A percentile compares a stretch with the other conserved stretches of the same genome.
Conservation (phyloP, 1,284 basidiomycete species). For the Neonothopanus nambi region DNA sequence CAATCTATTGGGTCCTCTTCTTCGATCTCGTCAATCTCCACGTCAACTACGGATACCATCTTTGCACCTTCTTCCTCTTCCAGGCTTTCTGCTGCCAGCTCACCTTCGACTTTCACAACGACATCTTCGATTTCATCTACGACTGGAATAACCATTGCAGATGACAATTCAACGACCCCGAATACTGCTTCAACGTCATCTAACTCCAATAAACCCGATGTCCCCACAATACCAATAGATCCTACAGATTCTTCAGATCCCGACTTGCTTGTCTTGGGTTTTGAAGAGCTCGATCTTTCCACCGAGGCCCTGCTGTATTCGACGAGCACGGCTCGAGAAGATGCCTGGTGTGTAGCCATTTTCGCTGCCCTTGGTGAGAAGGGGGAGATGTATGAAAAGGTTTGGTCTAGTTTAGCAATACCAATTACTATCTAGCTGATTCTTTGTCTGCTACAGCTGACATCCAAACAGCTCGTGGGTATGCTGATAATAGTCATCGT, state of each 20-base stretch:
- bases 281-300: conserved; percentile 77
- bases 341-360: conserved; percentile 64
- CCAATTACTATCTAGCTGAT: not conserved
- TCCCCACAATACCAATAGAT: conserved; percentile 24
- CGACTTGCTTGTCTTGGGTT: conserved; percentile 69
- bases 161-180: not conserved
- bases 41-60: not conserved
- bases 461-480: conserved; percentile 75
- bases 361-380: conserved; percentile 72
- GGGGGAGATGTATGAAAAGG: conserved; percentile 63
- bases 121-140: conserved; percentile 1
- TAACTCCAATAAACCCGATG: not conserved
- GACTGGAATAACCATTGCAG: not conserved
- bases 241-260: conserved; percentile 40
- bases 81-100: not conserved
- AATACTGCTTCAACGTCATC: not conserved
- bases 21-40: conserved; percentile 3
- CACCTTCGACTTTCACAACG: not conserved
- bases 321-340: conserved; percentile 59
- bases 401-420: conserved; percentile 21
- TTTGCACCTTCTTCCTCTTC: not conserved
- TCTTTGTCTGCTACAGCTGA: conserved; percentile 45
- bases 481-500: conserved; percentile 70
- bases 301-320: conserved; percentile 72
- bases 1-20: not conserved